Evolutionary conservation across 2,329 filamentous ascomycete species (phyloP).

Genomic region (Zopfia rhizophila): DNA sequence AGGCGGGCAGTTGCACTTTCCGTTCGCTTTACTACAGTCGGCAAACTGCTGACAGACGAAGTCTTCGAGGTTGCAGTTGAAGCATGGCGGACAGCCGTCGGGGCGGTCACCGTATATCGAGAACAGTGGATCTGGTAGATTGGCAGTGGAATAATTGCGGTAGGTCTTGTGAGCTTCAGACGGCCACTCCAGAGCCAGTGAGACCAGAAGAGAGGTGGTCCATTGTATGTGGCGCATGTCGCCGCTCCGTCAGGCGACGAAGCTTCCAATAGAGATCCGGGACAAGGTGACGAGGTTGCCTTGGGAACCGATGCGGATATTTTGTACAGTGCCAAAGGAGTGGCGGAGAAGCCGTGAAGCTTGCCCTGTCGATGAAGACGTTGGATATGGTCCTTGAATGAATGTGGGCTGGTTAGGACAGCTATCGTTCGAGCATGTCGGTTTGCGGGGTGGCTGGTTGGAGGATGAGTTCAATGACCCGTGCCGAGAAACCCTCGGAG

Average conservation of each 20-base stretch:
- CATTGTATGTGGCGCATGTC: slow-evolving; percentile 48
- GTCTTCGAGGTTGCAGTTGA: slow-evolving; percentile 96
- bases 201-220: slow-evolving; percentile 41
- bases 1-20: slow-evolving; percentile 90
- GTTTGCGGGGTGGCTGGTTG: slow-evolving; percentile 37
- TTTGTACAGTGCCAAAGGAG: background rate
- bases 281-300: slow-evolving; percentile 13
- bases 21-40: slow-evolving; percentile 86
- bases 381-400: slow-evolving; percentile 7
- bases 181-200: slow-evolving; percentile 35
- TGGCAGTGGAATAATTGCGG: slow-evolving; percentile 64
- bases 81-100: slow-evolving; percentile 85
- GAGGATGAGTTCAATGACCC: slow-evolving; percentile 19
- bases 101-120: slow-evolving; percentile 78
- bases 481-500: slow-evolving; percentile 10
- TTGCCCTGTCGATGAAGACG: too few species aligned
- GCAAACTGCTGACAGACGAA: slow-evolving; percentile 93
- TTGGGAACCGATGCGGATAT: slow-evolving; percentile 7
- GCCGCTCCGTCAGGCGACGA: slow-evolving; percentile 30
- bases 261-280: slow-evolving; percentile 33
- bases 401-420: slow-evolving; percentile 28
- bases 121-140: slow-evolving; percentile 61
- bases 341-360: slow-evolving; percentile 16
- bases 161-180: slow-evolving; percentile 43
- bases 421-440: slow-evolving; percentile 33